phyloP scores from a whole-genome alignment of 169 alveolate genomes.

The Sarcocystis neurona region DNA sequence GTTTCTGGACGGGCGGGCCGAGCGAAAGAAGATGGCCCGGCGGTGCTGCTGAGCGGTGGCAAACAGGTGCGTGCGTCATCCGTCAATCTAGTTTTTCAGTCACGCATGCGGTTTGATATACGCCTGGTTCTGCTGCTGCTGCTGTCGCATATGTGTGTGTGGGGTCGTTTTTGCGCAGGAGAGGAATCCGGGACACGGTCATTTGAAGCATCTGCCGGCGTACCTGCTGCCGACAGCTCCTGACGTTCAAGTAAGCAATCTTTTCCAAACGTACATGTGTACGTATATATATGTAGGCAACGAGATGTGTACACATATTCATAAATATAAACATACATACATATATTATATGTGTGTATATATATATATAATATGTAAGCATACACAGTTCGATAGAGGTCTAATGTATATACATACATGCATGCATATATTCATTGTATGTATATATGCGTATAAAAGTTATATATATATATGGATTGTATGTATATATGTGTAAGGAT shows the following conservation, averaged over 20 bases:
- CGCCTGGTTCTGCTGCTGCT: too few species aligned
- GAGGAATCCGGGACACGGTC: conserved; percentile 35
- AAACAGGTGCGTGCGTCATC: too few species aligned
- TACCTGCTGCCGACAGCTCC: conserved; percentile 47
- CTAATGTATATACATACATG: not conserved
- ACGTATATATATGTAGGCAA: too few species aligned
- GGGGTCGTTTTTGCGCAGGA: not conserved
- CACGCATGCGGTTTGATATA: too few species aligned
- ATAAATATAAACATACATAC: not conserved
- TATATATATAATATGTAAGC: too few species aligned
- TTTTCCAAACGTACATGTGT: too few species aligned
- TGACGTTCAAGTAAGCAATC: conserved; percentile 12
- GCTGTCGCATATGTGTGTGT: not conserved
- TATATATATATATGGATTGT: not conserved
- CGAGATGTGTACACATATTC: too few species aligned
- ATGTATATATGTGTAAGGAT: not conserved
- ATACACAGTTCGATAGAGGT: not conserved
- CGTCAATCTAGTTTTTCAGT: too few species aligned
- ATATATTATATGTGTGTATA: not conserved
- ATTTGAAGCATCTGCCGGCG: conserved; percentile 46
- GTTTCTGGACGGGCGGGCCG: too few species aligned
- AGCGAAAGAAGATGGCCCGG: too few species aligned
- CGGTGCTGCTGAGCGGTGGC: too few species aligned
- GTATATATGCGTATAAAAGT: not conserved
- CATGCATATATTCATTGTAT: not conserved